Evolutionary conservation across 1,284 basidiomycete genomes (phyloP).

Genomic region (Puccinia polysora): DNA sequence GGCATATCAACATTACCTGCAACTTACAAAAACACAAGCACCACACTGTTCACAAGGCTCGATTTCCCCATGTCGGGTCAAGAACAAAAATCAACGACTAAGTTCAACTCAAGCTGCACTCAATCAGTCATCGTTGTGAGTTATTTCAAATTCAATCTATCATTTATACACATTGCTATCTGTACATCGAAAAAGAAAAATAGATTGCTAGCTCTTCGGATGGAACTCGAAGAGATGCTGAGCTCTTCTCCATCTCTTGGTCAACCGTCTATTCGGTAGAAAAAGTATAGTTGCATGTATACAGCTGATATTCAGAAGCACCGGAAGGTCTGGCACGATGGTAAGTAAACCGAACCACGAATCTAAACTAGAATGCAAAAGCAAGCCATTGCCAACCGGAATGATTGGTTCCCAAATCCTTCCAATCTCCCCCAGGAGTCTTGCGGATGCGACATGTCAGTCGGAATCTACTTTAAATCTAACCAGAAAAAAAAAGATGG

Average conservation of each 20-base stretch:
- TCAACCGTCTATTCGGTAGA: too few species aligned
- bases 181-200: neutral
- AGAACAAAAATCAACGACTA: too few species aligned
- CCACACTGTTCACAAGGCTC: too few species aligned
- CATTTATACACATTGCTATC: neutral
- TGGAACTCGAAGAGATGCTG: too few species aligned
- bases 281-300: constrained; percentile 40
- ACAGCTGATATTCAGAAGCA: constrained; percentile 29
- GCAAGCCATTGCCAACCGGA: too few species aligned
- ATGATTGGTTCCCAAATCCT: constrained; percentile 2
- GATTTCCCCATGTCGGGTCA: too few species aligned
- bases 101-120: neutral
- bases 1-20: too few species aligned
- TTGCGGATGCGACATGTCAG: constrained; percentile 17
- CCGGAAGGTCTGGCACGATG: constrained; percentile 41
- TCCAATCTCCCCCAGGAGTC: neutral
- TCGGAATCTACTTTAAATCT: constrained; percentile 8
- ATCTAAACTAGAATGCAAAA: neutral
- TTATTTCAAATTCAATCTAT: neutral
- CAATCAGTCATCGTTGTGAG: constrained; percentile 10
- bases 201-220: too few species aligned
- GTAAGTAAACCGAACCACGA: constrained; percentile 1
- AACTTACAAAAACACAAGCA: too few species aligned
- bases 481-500: neutral
- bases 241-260: too few species aligned